phyloP scores from a whole-genome alignment of 495 filamentous ascomycete genomes.

The Hyaloscypha finlandica region DNA sequence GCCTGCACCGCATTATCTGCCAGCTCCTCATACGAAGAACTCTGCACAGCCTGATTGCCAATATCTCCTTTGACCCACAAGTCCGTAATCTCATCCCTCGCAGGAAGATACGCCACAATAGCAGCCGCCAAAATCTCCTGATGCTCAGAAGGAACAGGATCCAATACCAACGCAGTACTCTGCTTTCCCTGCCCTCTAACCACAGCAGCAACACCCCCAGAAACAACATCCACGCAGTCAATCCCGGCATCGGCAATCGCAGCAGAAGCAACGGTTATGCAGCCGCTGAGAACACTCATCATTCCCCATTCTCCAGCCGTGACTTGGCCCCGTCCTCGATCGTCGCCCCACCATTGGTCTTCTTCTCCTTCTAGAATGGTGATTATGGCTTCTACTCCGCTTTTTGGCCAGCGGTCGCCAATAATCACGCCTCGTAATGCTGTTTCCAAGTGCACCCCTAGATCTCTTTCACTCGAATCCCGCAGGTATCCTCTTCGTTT shows the following conservation, averaged over 20 bases:
- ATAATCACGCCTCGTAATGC: constrained; percentile 88
- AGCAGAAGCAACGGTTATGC: constrained; percentile 93
- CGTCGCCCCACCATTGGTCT: constrained; percentile 63
- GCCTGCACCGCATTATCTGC: constrained; percentile 67
- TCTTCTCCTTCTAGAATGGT: constrained; percentile 90
- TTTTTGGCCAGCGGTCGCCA: constrained; percentile 94
- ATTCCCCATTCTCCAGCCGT: constrained; percentile 61
- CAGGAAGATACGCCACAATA: constrained; percentile 87
- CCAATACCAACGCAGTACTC: constrained; percentile 64
- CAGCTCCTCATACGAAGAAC: constrained; percentile 48
- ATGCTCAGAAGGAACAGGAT: constrained; percentile 83
- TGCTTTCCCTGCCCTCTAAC: constrained; percentile 45
- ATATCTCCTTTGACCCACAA: constrained; percentile 88
- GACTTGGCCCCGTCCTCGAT: constrained; percentile 21
- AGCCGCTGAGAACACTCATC: constrained; percentile 90
- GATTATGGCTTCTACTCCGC: constrained; percentile 86
- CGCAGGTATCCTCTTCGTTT: constrained; percentile 84
- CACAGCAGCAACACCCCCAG: constrained; percentile 85
- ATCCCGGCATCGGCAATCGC: constrained; percentile 94
- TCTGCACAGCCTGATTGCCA: constrained; percentile 32
- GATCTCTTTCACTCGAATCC: constrained; percentile 83
- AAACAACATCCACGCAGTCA: constrained; percentile 89
- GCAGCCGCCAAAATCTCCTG: constrained; percentile 74
- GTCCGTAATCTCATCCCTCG: constrained; percentile 88
- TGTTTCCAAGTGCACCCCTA: constrained; percentile 87